Evolutionary conservation across 2,329 filamentous ascomycete genomes (phyloP).

Genomic region (Scortechinia acanthostroma): DNA sequence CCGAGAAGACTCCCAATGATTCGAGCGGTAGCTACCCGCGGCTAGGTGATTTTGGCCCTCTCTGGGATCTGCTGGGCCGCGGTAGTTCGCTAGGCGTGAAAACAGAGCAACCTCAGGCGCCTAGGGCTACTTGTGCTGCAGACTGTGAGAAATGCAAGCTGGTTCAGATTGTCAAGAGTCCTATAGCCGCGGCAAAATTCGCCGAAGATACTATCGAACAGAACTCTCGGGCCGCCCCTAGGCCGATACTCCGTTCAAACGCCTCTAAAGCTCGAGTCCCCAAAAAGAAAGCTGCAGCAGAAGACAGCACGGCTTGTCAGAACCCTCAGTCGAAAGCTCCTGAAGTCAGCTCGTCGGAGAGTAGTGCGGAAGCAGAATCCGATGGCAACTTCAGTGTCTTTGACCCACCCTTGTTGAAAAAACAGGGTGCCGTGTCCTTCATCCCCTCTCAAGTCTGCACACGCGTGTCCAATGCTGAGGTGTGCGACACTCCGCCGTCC

Average conservation of each 20-base stretch:
- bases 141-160: background rate
- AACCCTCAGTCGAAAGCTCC: constrained; percentile 1
- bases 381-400: constrained; percentile 18
- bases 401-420: constrained; percentile 13
- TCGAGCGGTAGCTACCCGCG: background rate
- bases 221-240: background rate
- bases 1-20: constrained; percentile 6
- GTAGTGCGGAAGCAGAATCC: constrained; percentile 15
- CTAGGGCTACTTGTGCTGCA: background rate
- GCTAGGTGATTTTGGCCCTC: constrained; percentile 2
- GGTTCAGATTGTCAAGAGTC: too few relatives aligned
- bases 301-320: background rate
- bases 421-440: background rate
- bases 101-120: too few relatives aligned
- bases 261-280: background rate
- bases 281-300: background rate
- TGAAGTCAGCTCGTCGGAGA: constrained; percentile 14
- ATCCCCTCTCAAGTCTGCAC: constrained; percentile 4
- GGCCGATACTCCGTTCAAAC: background rate
- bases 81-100: background rate
- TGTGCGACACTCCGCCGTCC: constrained; percentile 19
- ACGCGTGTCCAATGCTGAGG: constrained; percentile 15
- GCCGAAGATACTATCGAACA: too few relatives aligned
- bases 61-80: constrained; percentile 4
- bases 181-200: too few relatives aligned